Base-by-base conservation (phyloP, 768 basidiomycete species). In the Tricholoma sp. region DNA sequence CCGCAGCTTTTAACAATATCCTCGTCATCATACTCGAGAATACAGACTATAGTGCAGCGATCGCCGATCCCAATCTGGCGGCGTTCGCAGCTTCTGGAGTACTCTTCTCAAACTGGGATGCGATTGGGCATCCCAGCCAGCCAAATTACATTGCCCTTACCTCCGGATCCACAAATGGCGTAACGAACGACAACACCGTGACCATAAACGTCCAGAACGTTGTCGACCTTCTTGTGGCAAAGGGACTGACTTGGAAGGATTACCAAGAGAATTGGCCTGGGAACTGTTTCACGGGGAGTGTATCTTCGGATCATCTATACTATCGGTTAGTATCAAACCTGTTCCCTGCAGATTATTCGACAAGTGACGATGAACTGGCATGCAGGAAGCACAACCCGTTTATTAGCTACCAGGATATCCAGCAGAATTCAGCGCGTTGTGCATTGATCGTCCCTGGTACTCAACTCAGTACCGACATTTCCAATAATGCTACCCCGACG, bases 11-110 rank as follows among this genome's bases (percentile, higher is more conserved):
- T 43, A 43, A 12, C 18, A 11, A 32, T 45, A 53, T 19, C 55
- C 39, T 55, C 22, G 61, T 53, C 14, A 63, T 72, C 67, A 57
- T 59, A 64, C n/a, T n/a, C n/a, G n/a, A n/a, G n/a, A n/a, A n/a
- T n/a, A n/a, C n/a, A n/a, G n/a, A n/a, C n/a, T n/a, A n/a, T n/a
- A n/a, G n/a, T n/a, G n/a, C n/a, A n/a, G n/a, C n/a, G n/a, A n/a
- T n/a, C n/a, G n/a, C n/a, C n/a, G n/a, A n/a, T n/a, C n/a, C n/a
- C n/a, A n/a, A n/a, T n/a, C n/a, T n/a, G n/a, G n/a, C n/a, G n/a
- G 29, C 46, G 10, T 57, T 57, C 43, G 56, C 56, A 2, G 1
- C 24, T 32, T 51, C 46, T 14, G 56, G 56, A 6, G 49, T 57
- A 8, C 56, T 57, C 29, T 57, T 51, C 27, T 53, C 56, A 14